Conservation (phyloP, 805 yeast species). For the Teunomyces funiuensis region DNA sequence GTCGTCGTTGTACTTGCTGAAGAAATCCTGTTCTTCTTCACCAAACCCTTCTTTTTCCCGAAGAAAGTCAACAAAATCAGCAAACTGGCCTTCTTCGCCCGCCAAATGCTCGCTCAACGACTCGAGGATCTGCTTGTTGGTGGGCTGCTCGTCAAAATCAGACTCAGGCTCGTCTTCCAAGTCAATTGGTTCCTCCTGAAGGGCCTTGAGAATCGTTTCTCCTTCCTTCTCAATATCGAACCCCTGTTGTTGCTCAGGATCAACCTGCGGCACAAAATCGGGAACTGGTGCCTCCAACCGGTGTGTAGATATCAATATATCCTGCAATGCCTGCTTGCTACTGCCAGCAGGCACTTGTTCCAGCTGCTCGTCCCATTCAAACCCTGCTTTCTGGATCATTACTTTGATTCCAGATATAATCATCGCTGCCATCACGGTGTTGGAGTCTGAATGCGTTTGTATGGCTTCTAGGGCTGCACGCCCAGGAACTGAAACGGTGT, state of each 20-base stretch:
- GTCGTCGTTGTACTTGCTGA: slow-evolving; percentile 13
- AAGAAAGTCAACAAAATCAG: slow-evolving; percentile 12
- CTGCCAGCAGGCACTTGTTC: neutral
- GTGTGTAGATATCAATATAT: neutral
- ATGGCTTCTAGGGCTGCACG: neutral
- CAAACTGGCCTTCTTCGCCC: slow-evolving; percentile 7
- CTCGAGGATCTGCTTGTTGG: neutral
- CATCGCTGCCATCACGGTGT: neutral
- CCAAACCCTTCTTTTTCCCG: slow-evolving; percentile 5
- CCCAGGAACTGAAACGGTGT: neutral
- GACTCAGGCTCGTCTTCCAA: slow-evolving; percentile 1
- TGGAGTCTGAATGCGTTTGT: neutral
- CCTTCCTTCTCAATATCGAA: neutral
- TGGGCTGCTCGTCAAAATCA: too few relatives aligned
- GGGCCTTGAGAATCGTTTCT: slow-evolving; percentile 1
- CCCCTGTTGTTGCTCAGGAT: neutral
- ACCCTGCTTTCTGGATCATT: neutral
- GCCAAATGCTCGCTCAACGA: neutral
- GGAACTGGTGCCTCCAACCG: neutral
- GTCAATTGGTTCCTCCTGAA: neutral
- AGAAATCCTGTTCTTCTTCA: neutral
- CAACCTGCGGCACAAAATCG: neutral
- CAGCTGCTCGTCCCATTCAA: neutral
- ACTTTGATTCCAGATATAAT: neutral
- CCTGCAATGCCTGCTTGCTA: neutral